Percentiles rank a stretch among this genome's conserved stretches.
Evolutionary conservation across 768 basidiomycete species (phyloP).

Genomic region (Trametes sanguinea): DNA sequence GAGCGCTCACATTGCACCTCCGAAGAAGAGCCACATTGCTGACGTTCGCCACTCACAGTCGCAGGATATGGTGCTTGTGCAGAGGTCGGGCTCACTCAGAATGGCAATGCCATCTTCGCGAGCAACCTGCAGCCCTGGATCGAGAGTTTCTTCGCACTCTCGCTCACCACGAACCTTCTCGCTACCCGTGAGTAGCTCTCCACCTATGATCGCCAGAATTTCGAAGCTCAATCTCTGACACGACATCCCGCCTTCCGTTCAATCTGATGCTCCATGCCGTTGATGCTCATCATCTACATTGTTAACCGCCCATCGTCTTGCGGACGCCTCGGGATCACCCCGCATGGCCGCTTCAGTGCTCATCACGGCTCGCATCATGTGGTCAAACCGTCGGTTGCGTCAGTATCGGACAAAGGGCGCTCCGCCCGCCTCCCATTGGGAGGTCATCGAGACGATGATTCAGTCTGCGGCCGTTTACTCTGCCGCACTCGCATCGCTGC

Average conservation of each 20-base stretch:
- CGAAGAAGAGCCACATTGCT: not conserved
- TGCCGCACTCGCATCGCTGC: constrained; percentile 7
- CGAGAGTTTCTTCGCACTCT: constrained; percentile 19
- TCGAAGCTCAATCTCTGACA: not conserved
- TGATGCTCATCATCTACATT: not conserved
- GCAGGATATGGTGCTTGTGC: constrained; percentile 4
- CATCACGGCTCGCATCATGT: constrained; percentile 12
- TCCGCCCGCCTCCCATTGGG: constrained; percentile 2
- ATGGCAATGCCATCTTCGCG: constrained; percentile 12
- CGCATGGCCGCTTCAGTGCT: not conserved
- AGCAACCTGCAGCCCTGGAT: constrained; percentile 20
- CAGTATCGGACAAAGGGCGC: not conserved
- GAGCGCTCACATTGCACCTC: not conserved
- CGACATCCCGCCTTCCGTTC: not conserved
- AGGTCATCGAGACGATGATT: constrained; percentile 16
- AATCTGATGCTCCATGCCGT: not conserved
- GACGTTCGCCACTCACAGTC: not conserved
- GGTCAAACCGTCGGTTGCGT: not conserved
- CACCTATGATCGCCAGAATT: not conserved
- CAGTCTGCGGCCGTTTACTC: constrained; percentile 22
- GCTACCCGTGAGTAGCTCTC: constrained; percentile 6
- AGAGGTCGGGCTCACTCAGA: constrained; percentile 11
- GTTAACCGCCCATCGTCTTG: too few species aligned
- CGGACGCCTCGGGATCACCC: not conserved
- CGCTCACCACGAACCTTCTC: constrained; percentile 20